phyloP scores from a whole-genome alignment of 1,284 basidiomycete genomes.

The Malassezia sympodialis region DNA sequence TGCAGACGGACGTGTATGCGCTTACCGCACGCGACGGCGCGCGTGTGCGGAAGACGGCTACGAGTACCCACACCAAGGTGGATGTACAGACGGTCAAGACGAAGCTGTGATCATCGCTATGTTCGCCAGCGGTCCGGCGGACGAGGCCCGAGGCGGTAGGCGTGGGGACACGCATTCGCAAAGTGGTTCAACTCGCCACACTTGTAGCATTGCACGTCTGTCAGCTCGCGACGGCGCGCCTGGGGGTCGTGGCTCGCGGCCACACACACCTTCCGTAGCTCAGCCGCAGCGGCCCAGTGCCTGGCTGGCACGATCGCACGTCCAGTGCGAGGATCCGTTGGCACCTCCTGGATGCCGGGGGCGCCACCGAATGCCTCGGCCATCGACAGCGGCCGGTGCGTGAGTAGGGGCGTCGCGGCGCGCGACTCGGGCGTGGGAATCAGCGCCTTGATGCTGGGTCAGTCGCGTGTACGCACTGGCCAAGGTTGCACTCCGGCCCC shows the following conservation, averaged over 20 bases:
- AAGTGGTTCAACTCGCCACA: conserved; percentile 44
- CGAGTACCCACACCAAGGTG: conserved; percentile 9
- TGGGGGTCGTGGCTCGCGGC: conserved; percentile 13
- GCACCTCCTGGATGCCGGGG: conserved; percentile 13
- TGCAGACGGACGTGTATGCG: conserved; percentile 28
- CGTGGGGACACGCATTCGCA: conserved; percentile 42
- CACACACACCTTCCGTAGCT: conserved; percentile 13
- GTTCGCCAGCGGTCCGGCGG: neutral
- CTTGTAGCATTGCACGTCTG: conserved; percentile 43
- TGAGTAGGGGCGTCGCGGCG: conserved; percentile 36
- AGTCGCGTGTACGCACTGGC: conserved; percentile 54
- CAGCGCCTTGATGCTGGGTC: conserved; percentile 36
- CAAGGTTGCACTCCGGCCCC: conserved; percentile 75
- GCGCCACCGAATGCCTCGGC: conserved; percentile 37
- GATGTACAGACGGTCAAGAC: neutral
- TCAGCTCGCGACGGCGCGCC: conserved; percentile 25
- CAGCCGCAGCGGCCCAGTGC: conserved; percentile 4
- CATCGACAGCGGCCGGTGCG: conserved; percentile 38
- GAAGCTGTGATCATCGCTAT: neutral
- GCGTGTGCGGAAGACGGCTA: conserved; percentile 1
- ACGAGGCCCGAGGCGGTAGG: conserved; percentile 24
- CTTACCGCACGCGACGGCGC: conserved; percentile 9
- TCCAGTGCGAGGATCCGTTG: conserved; percentile 14
- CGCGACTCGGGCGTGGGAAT: conserved; percentile 36
- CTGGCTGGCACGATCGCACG: conserved; percentile 8